Evolutionary conservation across 2,329 filamentous ascomycete species (phyloP), one percentile per base, ranked within the genome.

Genomic region (Colletotrichum euphorbiae): DNA sequence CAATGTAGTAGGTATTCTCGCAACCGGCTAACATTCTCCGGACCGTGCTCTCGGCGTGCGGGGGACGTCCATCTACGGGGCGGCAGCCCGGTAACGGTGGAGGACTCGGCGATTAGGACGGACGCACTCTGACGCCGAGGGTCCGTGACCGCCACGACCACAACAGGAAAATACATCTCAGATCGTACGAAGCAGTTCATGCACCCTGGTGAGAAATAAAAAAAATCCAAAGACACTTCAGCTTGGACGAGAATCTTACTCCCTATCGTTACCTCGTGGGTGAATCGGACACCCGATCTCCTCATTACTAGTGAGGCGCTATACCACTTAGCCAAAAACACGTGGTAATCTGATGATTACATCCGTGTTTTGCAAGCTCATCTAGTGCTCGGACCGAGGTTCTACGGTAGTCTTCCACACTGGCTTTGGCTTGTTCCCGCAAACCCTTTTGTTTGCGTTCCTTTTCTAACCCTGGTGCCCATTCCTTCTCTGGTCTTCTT

Each of bases 221-320:
- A 3, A 12, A 19, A 4, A 38, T 19, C n/a, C n/a, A n/a, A n/a
- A n/a, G n/a, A n/a, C n/a, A n/a, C n/a, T n/a, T n/a, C n/a, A n/a
- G n/a, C n/a, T n/a, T n/a, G n/a, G n/a, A n/a, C n/a, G n/a, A n/a
- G n/a, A n/a, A n/a, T n/a, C n/a, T n/a, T n/a, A n/a, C 24, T 28
- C 0, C n/a, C 48, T 13, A 11, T 6, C n/a, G 15, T 19, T 62
- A 54, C 62, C 62, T 65, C 62, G 57, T 65, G 56, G 45, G 42
- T 42, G 62, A 65, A 65, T 65, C 62, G 62, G 61, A 65, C 62
- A 42, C 42, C 45, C 56, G 62, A 65, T 65, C 62, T 65, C 57
- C 62, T 65, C 62, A 65, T 65, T 65, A 65, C 62, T 65, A 65
- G 62, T 65, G 62, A 65, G 62, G 57, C 62, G 62, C 62, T 65